phyloP scores from a whole-genome alignment of 345 rosid genomes.

The Salix koriyanagi region DNA sequence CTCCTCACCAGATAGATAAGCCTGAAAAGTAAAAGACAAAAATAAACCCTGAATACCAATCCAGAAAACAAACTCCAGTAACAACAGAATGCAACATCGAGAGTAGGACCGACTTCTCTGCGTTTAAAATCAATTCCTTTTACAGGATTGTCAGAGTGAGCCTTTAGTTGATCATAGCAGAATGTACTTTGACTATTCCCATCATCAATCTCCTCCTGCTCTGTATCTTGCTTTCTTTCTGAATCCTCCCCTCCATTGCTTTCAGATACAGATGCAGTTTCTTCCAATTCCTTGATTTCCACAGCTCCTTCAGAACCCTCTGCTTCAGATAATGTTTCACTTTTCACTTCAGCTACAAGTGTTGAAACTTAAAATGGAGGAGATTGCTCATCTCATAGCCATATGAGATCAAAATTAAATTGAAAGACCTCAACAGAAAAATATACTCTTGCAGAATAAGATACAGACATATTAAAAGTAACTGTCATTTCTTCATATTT shows the following conservation, averaged over 20 bases:
- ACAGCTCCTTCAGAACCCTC: constrained; percentile 49
- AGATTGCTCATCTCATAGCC: constrained; percentile 1
- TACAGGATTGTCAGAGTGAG: constrained; percentile 81
- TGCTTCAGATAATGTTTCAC: constrained; percentile 44
- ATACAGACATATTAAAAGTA: background rate
- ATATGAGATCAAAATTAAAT: constrained; percentile 1
- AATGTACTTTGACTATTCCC: constrained; percentile 41
- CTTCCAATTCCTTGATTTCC: constrained; percentile 50
- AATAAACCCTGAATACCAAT: background rate
- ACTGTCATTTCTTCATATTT: background rate
- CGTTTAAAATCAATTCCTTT: constrained; percentile 84
- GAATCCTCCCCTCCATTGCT: constrained; percentile 43
- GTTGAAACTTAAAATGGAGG: constrained; percentile 5
- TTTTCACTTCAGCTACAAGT: constrained; percentile 41
- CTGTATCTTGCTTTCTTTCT: constrained; percentile 42
- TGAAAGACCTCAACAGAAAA: background rate
- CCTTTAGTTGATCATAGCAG: constrained; percentile 80
- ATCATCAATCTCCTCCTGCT: constrained; percentile 38
- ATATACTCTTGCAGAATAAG: background rate
- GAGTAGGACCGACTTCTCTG: constrained; percentile 69
- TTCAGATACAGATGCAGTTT: constrained; percentile 38
- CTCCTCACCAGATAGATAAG: constrained; percentile 81
- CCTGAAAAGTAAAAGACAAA: constrained; percentile 39
- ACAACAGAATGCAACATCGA: background rate
- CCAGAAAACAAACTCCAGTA: background rate